Evolutionary conservation across 768 basidiomycete species (phyloP).

Genomic region (Suillus bovinus): DNA sequence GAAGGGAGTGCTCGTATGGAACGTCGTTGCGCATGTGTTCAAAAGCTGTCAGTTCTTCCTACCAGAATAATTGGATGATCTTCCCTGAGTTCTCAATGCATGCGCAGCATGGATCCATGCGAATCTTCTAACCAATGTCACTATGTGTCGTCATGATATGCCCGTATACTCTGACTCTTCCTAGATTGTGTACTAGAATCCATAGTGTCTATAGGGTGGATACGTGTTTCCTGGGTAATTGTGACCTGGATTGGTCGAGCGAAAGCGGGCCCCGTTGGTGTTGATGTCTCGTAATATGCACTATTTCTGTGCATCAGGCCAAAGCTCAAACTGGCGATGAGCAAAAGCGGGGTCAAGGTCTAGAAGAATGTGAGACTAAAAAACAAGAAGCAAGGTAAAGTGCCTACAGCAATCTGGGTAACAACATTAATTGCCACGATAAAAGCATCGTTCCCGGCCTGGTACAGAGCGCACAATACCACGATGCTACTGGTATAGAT

Average conservation of each 20-base stretch:
- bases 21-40: background rate
- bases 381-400: background rate
- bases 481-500: conserved; percentile 18
- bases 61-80: background rate
- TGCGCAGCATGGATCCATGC: background rate
- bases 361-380: conserved; percentile 4
- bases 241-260: background rate
- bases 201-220: background rate
- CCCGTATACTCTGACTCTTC: background rate
- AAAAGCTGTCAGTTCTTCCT: background rate
- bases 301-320: conserved; percentile 9
- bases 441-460: background rate
- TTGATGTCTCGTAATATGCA: background rate
- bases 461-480: conserved; percentile 12
- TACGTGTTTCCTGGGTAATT: background rate
- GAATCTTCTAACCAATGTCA: background rate
- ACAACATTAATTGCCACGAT: conserved; percentile 6
- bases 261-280: background rate
- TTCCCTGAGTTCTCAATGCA: background rate
- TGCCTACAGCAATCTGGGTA: conserved; percentile 16
- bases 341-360: conserved; percentile 16
- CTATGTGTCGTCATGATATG: background rate
- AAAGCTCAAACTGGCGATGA: conserved; percentile 17
- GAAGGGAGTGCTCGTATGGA: background rate
- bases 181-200: background rate